Base-by-base conservation (phyloP, 202 grass and related monocot species). In the Saccharum hybrid region DNA sequence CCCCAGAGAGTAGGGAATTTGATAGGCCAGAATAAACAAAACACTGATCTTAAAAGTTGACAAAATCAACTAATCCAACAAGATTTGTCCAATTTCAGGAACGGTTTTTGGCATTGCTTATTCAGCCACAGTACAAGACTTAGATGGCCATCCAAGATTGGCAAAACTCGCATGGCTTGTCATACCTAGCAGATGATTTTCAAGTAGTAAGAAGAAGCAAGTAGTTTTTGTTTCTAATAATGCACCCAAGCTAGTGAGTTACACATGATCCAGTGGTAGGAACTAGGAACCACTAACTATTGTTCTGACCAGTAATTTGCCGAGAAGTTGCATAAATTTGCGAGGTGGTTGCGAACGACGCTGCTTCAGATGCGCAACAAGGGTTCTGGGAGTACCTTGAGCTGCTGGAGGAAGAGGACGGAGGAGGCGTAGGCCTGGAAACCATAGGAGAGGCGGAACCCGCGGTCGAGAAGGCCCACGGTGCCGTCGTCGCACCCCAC, bases 371-470 rank as follows among this genome's bases (percentile, higher is more conserved):
- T 36, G 67, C 43, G 43, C 11, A 36, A 42, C 4, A 34, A 36
- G 21, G 43, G 16, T 62, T 70, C 4, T 49, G 46, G 13, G 46
- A 9, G 26, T 15, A 95, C 96, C 92, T 95, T 95, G 85, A 98
- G 96, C 89, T 98, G 96, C 84, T 95, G 92, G 73, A 98, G 82
- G 78, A 91, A 91, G 75, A 93, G 96, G 46, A 98, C 92, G 38
- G 91, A 91, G 38, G 92, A 79, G 40, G 87, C 86, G 71, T 98
- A 86, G 46, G 96, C 92, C 76, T 98, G 96, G 82, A 95, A 98
- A 0, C 83, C 89, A 86, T 85, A 89, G 39, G 96, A 88, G 52
- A 98, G 92, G 83, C 87, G 94, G 74, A 98, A 95, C 1, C 85
- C 91, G 23, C 96, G 91, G 83, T 98, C 92, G 51, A 98, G 89